A percentile compares a stretch with the other conserved stretches of the same genome.
Evolutionary conservation across 2,329 filamentous ascomycete genomes (phyloP).

Genomic region (Diaporthe sp.): DNA sequence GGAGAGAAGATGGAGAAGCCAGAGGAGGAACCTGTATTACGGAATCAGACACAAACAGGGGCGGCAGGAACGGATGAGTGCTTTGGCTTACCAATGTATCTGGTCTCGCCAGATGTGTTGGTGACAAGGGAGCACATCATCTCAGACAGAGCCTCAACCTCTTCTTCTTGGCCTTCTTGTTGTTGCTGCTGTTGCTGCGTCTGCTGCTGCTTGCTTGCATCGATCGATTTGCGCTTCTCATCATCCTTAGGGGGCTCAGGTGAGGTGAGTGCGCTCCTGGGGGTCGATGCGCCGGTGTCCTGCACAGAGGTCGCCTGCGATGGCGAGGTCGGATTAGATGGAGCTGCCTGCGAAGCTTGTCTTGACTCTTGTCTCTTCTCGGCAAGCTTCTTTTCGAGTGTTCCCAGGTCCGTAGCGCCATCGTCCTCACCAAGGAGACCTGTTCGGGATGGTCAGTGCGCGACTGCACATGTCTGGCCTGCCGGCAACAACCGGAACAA

Average conservation of each 20-base stretch:
- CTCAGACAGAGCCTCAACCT: slow-evolving; percentile 91
- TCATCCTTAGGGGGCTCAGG: slow-evolving; percentile 61
- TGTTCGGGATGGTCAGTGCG: slow-evolving; percentile 47
- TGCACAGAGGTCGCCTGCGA: slow-evolving; percentile 60
- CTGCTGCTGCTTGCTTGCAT: slow-evolving; percentile 45
- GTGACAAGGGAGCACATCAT: slow-evolving; percentile 99
- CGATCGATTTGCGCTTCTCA: slow-evolving; percentile 53
- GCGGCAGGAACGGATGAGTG: background rate
- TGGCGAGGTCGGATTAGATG: slow-evolving; percentile 67
- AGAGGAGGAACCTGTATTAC: slow-evolving; percentile 83
- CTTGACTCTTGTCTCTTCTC: slow-evolving; percentile 69
- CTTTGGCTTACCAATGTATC: slow-evolving; percentile 84
- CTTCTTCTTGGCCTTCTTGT: slow-evolving; percentile 65
- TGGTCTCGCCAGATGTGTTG: slow-evolving; percentile 92
- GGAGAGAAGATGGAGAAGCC: slow-evolving; percentile 99
- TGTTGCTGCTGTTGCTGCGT: background rate
- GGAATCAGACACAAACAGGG: slow-evolving; percentile 35
- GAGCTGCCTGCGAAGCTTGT: slow-evolving; percentile 61
- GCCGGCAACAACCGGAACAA: slow-evolving; percentile 16
- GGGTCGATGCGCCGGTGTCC: slow-evolving; percentile 61
- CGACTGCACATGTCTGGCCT: slow-evolving; percentile 46
- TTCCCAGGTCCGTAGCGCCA: slow-evolving; percentile 88
- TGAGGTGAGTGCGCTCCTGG: slow-evolving; percentile 69
- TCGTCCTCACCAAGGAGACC: slow-evolving; percentile 89
- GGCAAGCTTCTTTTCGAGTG: slow-evolving; percentile 81